Conservation (phyloP, 1,139 yeast species). For the Candida dubliniensis region DNA sequence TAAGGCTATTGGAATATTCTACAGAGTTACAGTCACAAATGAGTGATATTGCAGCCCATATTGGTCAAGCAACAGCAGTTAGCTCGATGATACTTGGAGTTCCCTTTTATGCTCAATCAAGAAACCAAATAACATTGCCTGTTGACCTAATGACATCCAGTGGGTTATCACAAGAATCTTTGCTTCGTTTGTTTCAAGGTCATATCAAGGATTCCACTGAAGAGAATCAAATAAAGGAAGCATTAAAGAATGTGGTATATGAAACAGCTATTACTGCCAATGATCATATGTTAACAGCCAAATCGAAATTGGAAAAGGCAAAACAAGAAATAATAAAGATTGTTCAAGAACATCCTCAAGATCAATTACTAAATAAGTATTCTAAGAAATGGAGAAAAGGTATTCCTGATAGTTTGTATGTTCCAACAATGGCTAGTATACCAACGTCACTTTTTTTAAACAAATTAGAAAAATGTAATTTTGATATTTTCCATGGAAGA, state of each 20-base stretch:
- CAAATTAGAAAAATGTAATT: slow-evolving; percentile 60
- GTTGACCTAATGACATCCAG: slow-evolving; percentile 56
- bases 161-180: slow-evolving; percentile 63
- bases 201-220: slow-evolving; percentile 28
- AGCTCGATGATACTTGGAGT: slow-evolving; percentile 66
- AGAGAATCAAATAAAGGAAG: slow-evolving; percentile 31
- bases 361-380: slow-evolving; percentile 32
- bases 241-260: slow-evolving; percentile 60
- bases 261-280: slow-evolving; percentile 76
- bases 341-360: slow-evolving; percentile 20
- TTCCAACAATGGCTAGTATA: slow-evolving; percentile 66
- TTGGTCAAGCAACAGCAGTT: slow-evolving; percentile 80
- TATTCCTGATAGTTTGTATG: slow-evolving; percentile 65
- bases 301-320: slow-evolving; percentile 47
- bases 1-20: slow-evolving; percentile 49
- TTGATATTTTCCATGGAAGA: slow-evolving; percentile 55
- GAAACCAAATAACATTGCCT: slow-evolving; percentile 61
- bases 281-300: slow-evolving; percentile 74
- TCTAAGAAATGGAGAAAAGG: slow-evolving; percentile 42
- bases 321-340: slow-evolving; percentile 32
- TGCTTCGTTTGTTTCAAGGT: slow-evolving; percentile 53
- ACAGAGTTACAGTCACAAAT: slow-evolving; percentile 42
- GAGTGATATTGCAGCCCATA: slow-evolving; percentile 71
- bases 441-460: slow-evolving; percentile 66
- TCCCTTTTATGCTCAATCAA: slow-evolving; percentile 53